A percentile compares a stretch with the other conserved stretches of the same genome.
These are phyloP conservation scores for Mycosphaerella arachidis DNA, from an alignment of 2,329 filamentous ascomycete species.

Conservation along the genomic window DNA sequence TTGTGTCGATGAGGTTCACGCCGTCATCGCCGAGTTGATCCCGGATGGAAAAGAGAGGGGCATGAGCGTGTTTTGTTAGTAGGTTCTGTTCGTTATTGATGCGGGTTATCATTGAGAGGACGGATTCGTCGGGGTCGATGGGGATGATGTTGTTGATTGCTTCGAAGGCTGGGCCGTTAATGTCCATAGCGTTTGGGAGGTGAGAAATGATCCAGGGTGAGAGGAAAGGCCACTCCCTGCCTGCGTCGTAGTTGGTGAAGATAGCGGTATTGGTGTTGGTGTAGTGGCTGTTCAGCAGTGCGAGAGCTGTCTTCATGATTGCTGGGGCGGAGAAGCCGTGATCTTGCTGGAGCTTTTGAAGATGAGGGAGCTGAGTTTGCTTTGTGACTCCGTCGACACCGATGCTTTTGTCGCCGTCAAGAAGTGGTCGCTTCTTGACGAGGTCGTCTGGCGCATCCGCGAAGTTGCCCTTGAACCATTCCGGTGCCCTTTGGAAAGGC, in stretches of 20 bases:
- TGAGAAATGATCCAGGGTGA: slow-evolving; percentile 1
- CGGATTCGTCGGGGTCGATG: background rate
- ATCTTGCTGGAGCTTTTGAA: slow-evolving; percentile 1
- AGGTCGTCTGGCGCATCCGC: background rate
- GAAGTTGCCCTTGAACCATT: slow-evolving; percentile 13
- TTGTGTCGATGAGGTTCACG: background rate
- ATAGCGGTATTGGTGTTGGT: slow-evolving; percentile 5
- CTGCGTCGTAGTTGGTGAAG: slow-evolving; percentile 11
- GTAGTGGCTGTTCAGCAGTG: slow-evolving; percentile 9
- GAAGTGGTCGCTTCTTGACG: background rate
- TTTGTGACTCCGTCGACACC: slow-evolving; percentile 1
- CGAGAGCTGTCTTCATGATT: slow-evolving; percentile 9
- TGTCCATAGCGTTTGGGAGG: slow-evolving; percentile 11
- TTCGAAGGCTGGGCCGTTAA: slow-evolving; percentile 14
- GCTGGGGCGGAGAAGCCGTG: slow-evolving; percentile 5
- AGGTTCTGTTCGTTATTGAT: background rate
- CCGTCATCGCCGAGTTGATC: slow-evolving; percentile 1
- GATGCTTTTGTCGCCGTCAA: background rate
- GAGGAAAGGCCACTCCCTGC: slow-evolving; percentile 10
- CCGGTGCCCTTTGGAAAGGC: slow-evolving; percentile 7
- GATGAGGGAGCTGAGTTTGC: background rate
- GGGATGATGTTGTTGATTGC: slow-evolving; percentile 2
- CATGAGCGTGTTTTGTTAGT: slow-evolving; percentile 1
- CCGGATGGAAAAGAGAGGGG: slow-evolving; percentile 4
- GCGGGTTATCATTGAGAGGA: background rate